A percentile compares a stretch with the other conserved stretches of the same genome.
These are phyloP conservation scores for Wallacemonas sp. DNA, from an alignment of 208 protist genomes.

Conservation along the genomic window DNA sequence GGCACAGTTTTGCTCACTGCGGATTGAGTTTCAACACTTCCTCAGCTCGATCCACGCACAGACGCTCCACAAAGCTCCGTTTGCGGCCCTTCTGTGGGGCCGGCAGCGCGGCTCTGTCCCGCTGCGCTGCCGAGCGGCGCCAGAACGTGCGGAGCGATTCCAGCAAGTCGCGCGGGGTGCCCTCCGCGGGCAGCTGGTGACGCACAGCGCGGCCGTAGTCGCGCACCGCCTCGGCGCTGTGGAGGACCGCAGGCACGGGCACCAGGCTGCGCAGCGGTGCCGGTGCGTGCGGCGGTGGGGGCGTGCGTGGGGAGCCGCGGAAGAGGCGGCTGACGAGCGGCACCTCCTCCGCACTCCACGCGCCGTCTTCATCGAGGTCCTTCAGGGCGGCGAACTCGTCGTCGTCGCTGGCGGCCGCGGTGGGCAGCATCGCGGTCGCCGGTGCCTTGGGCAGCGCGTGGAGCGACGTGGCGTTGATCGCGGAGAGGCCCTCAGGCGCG, in stretches of 20 bases:
- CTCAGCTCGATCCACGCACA: constrained; percentile 31
- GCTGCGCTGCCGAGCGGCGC: constrained; percentile 37
- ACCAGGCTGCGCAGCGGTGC: background rate
- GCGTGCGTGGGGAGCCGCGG: constrained; percentile 16
- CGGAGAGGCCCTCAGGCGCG: constrained; percentile 16
- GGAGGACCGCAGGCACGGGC: background rate
- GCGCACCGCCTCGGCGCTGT: constrained; percentile 15
- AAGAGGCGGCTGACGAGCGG: constrained; percentile 18
- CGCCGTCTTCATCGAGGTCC: constrained; percentile 7
- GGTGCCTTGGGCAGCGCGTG: constrained; percentile 52
- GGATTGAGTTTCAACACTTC: background rate
- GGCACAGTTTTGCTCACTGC: too few relatives aligned
- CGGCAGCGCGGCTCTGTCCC: constrained; percentile 7
- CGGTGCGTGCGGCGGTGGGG: background rate
- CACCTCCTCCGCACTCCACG: background rate
- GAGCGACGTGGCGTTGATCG: constrained; percentile 61
- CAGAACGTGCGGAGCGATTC: constrained; percentile 69
- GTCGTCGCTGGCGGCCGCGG: constrained; percentile 1
- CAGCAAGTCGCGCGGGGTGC: constrained; percentile 49
- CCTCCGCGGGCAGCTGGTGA: constrained; percentile 50
- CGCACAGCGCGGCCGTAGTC: constrained; percentile 31
- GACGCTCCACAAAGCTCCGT: constrained; percentile 35
- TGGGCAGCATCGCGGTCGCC: background rate
- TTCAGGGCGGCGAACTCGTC: constrained; percentile 14
- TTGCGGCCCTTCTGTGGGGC: constrained; percentile 16